Percentiles rank a stretch among this genome's conserved stretches.
Evolutionary conservation across 768 basidiomycete species (phyloP).

Genomic region (Chlorophyllum brunneum): DNA sequence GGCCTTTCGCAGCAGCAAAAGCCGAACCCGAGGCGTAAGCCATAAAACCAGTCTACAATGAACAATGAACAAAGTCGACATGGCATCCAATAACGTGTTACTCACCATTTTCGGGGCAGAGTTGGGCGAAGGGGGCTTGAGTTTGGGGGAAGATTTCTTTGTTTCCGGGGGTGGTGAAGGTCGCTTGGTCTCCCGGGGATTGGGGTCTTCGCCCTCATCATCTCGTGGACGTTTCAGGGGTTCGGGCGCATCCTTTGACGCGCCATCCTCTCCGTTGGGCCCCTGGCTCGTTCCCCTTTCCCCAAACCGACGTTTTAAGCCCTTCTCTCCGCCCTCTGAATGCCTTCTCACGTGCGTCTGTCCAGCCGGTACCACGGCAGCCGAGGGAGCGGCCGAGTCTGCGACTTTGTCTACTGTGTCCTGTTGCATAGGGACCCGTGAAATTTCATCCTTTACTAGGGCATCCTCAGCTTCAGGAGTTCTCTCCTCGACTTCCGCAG

Average conservation of each 20-base stretch:
- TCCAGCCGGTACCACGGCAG: constrained; percentile 13
- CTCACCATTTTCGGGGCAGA: constrained; percentile 39
- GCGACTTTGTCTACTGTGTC: constrained; percentile 10
- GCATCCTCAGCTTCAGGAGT: constrained; percentile 12
- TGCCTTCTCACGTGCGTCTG: constrained; percentile 28
- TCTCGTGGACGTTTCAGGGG: constrained; percentile 58
- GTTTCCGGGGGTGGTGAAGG: constrained; percentile 68
- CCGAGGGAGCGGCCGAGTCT: neutral
- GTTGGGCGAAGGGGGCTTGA: constrained; percentile 32
- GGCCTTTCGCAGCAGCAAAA: constrained; percentile 70
- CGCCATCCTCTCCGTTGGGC: constrained; percentile 31
- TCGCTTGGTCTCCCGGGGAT: constrained; percentile 55
- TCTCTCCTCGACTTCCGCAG: constrained; percentile 9
- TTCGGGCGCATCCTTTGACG: constrained; percentile 25
- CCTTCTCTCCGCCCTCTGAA: constrained; percentile 54
- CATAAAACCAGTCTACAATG: constrained; percentile 64
- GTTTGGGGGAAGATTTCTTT: constrained; percentile 32
- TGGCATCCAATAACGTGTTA: constrained; percentile 15
- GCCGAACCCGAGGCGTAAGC: constrained; percentile 78
- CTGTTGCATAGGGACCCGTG: constrained; percentile 10
- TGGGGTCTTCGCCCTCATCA: constrained; percentile 57
- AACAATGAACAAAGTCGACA: constrained; percentile 7
- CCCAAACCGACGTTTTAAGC: constrained; percentile 63
- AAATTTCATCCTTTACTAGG: constrained; percentile 10
- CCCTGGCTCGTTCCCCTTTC: constrained; percentile 67